These are phyloP conservation scores for Xylogone sp. DNA, from an alignment of 2,329 filamentous ascomycete species.

Conservation along the genomic window DNA sequence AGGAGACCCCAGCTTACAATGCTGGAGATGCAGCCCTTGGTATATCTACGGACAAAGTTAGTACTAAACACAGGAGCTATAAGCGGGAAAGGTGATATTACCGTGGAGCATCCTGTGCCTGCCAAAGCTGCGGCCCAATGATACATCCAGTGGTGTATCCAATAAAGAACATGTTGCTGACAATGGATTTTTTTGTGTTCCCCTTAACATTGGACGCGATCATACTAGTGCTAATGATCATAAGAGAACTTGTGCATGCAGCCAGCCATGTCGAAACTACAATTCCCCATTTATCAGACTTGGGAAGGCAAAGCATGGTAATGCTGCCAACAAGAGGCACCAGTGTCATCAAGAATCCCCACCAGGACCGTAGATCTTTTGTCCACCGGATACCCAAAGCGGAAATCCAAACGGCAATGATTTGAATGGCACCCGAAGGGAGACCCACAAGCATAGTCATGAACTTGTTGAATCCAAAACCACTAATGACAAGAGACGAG, in stretches of 20 bases:
- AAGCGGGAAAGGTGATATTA: conserved; percentile 1
- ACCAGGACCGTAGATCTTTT: neutral
- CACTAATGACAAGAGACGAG: conserved; percentile 45
- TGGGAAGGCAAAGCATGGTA: conserved; percentile 37
- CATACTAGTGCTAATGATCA: conserved; percentile 39
- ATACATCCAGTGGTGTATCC: conserved; percentile 45
- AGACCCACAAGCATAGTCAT: conserved; percentile 44
- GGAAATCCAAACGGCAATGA: conserved; percentile 42
- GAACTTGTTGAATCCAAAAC: conserved; percentile 38
- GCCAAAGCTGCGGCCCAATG: conserved; percentile 45
- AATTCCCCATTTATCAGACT: conserved; percentile 40
- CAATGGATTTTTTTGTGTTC: conserved; percentile 45
- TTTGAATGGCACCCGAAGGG: conserved; percentile 44
- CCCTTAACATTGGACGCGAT: conserved; percentile 47
- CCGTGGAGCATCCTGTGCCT: conserved; percentile 28
- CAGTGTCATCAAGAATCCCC: conserved; percentile 32
- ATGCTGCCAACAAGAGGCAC: conserved; percentile 41
- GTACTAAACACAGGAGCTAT: conserved; percentile 27
- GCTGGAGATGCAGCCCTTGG: conserved; percentile 37
- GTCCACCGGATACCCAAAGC: conserved; percentile 34
- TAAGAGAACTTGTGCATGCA: conserved; percentile 38
- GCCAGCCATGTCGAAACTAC: conserved; percentile 45
- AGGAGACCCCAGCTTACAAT: conserved; percentile 40
- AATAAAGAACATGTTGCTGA: conserved; percentile 46
- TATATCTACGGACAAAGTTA: conserved; percentile 19